Evolutionary conservation across 441 rosid genomes (phyloP), one percentile per base, ranked within the genome.

Genomic region (Erodium texanum): DNA sequence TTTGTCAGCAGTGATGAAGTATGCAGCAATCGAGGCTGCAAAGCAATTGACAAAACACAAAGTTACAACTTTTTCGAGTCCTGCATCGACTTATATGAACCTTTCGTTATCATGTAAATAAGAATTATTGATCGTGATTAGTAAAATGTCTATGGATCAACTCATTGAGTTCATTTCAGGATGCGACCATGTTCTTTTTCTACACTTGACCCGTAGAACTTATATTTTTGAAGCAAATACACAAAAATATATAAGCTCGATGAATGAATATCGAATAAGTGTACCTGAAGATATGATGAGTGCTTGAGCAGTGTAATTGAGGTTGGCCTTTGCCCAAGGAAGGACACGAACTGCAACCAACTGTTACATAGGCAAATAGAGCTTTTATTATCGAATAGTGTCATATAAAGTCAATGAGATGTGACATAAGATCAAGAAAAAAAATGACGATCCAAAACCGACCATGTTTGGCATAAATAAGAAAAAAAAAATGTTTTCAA

Each of bases 261-360:
- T 38, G 45, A 38, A 38, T 38, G 11, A 38, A 10, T 5, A 11
- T 38, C 2, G 11, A 38, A 5, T 52, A 48, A 72, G 27, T 66
- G 41, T 84, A 87, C 97, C 91, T 72, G 76, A 70, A 24, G 89
- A 88, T 75, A 88, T 68, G 70, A 90, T 79, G 68, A 90, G 94
- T 43, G 97, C 89, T 68, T 90, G 97, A 68, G 87, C 97, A 71
- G 89, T 85, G 76, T 90, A 81, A 77, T 90, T 90, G 50, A 90
- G 87, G 85, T 88, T 88, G 11, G 89, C 87, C 77, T 88, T 90
- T 8, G 95, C 97, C 95, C 95, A 87, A 16, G 95, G 97, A 70
- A 87, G 34, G 73, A 66, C 9, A 20, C 93, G 93, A 78, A 79
- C 85, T 19, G 80, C 87, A 64, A 66, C 72, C 73, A 90, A 27